phyloP scores from a whole-genome alignment of 176 grass and related monocot species.

The Chrysopogon serrulatus region DNA sequence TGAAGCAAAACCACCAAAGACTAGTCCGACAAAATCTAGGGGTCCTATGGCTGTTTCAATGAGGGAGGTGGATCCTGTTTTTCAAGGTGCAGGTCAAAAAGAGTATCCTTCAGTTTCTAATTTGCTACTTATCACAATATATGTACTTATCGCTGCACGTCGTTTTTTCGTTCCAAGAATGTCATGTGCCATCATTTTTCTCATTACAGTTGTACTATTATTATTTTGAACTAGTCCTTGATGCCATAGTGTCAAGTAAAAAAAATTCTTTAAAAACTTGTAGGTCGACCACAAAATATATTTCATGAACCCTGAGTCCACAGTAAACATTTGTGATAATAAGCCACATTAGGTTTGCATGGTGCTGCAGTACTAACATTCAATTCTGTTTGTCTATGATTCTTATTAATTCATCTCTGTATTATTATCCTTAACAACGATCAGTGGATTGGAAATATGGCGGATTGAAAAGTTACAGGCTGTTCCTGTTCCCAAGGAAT shows the following conservation, averaged over 20 bases:
- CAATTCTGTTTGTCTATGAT: background rate
- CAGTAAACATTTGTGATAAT: constrained; percentile 6
- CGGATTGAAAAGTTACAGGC: constrained; percentile 81
- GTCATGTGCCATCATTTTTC: background rate
- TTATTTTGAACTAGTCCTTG: background rate
- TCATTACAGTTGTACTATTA: background rate
- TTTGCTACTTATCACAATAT: constrained; percentile 15
- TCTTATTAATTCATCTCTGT: background rate
- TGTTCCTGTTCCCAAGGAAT: constrained; percentile 75
- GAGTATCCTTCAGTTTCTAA: constrained; percentile 68
- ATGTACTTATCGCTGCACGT: background rate
- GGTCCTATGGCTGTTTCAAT: constrained; percentile 79
- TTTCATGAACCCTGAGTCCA: background rate
- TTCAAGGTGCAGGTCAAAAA: constrained; percentile 88
- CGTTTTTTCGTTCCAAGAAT: constrained; percentile 13
- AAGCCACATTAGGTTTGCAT: background rate
- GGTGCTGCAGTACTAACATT: constrained; percentile 6
- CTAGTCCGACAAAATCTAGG: constrained; percentile 48
- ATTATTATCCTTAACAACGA: constrained; percentile 52
- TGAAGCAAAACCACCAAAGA: constrained; percentile 66
- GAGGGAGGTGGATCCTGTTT: constrained; percentile 83
- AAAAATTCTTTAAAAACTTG: background rate
- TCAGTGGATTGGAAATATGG: constrained; percentile 98
- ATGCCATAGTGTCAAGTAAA: background rate
- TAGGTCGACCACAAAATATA: background rate